Base-by-base conservation (phyloP, 306 rosid genomes). In the Cucurbita argyrosperma region DNA sequence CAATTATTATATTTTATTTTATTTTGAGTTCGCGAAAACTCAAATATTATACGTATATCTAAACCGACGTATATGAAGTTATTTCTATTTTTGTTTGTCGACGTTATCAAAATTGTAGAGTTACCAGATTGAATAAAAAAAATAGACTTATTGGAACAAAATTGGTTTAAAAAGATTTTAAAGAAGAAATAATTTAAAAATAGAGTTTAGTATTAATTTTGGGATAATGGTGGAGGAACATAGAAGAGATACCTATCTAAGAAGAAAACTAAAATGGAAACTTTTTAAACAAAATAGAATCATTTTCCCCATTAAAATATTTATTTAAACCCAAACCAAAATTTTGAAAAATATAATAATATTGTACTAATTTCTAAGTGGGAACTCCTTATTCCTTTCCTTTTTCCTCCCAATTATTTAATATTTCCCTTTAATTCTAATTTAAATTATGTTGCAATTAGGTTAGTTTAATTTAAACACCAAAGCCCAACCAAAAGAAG, bases 171-270 rank as follows among this genome's bases (percentile, higher is more conserved):
- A 26, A 26, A 26, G 26, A 26, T 26, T 26, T 26, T 26, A 1
- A 26, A 26, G 1, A 26, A 26, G 26, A 26, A 26, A 26, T 26
- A 26, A 26, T 30, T 30, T 30, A 2, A 30, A 30, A 30, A 30
- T 30, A 30, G 35, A 30, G 35, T 30, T 68, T 23, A 13, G 19
- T 3, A 19, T 23, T 40, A 67, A 45, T 4, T 46, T 67, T 19
- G 56, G 73, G 11, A 67, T 67, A 19, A 67, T 46, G 73, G 73
- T 46, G 73, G 73, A 67, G 74, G 26, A 68, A 68, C 23, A 47
- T 12, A 68, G 6, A 46, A 68, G 45, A 49, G 74, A 49, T 69
- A 23, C 58, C 74, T 56, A 68, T 68, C 19, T 69, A 69, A 69
- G 14, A 46, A 46, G 49, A 42, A 47, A 69, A 68, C 74, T 26